Evolutionary conservation across 148 eudicot genomes (phyloP).

Genomic region (Camellia japonica): DNA sequence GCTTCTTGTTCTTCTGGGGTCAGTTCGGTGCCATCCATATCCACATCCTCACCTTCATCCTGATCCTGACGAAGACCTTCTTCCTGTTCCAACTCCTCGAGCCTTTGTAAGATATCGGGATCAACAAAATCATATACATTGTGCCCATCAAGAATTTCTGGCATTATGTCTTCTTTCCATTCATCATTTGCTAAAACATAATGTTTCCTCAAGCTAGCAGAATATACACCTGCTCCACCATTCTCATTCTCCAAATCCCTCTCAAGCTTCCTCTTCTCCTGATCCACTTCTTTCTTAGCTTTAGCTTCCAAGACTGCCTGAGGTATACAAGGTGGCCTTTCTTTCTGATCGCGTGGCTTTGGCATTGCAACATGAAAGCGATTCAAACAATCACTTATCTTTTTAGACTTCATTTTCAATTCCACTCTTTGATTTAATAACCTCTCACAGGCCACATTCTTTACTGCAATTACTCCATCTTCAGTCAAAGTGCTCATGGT

Average conservation of each 20-base stretch:
- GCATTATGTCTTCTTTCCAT: slow-evolving; percentile 87
- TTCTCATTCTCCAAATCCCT: slow-evolving; percentile 79
- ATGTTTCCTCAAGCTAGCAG: slow-evolving; percentile 80
- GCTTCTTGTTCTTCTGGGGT: slow-evolving; percentile 68
- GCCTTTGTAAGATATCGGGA: slow-evolving; percentile 80
- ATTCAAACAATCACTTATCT: slow-evolving; percentile 80
- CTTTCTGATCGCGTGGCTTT: slow-evolving; percentile 78
- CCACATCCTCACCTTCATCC: slow-evolving; percentile 71
- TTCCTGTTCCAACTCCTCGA: slow-evolving; percentile 85
- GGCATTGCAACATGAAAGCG: slow-evolving; percentile 93
- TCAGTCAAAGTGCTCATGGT: slow-evolving; percentile 88
- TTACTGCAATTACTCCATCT: slow-evolving; percentile 79
- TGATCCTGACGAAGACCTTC: slow-evolving; percentile 67
- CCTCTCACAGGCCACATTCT: slow-evolving; percentile 93
- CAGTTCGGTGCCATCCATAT: slow-evolving; percentile 68
- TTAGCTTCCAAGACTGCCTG: slow-evolving; percentile 68
- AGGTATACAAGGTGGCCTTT: slow-evolving; percentile 79
- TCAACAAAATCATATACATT: slow-evolving; percentile 84
- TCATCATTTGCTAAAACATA: slow-evolving; percentile 77
- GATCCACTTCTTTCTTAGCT: slow-evolving; percentile 56
- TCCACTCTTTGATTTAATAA: slow-evolving; percentile 87
- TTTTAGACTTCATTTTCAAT: slow-evolving; percentile 89
- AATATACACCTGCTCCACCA: slow-evolving; percentile 97
- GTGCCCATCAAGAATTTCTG: slow-evolving; percentile 90
- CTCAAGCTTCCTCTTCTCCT: slow-evolving; percentile 65